Evolutionary conservation across 768 basidiomycete species (phyloP).

Genomic region (Tricholoma matsutake): DNA sequence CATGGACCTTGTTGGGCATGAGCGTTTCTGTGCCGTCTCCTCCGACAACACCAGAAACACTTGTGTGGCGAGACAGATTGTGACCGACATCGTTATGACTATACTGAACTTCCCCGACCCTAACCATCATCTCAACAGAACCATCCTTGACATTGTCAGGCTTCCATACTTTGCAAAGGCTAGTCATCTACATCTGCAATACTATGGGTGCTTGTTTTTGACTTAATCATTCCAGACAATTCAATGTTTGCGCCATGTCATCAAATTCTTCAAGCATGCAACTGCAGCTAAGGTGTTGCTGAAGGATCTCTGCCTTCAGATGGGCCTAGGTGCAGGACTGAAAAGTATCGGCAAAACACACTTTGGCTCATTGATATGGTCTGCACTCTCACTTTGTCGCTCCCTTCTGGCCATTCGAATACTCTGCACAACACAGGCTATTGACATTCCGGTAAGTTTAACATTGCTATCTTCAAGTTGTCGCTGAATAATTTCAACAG

Average conservation of each 20-base stretch:
- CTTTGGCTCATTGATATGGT: constrained; percentile 17
- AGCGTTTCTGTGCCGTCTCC: constrained; percentile 11
- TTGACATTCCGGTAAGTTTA: too few species aligned
- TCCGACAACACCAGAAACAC: background rate
- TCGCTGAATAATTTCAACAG: too few species aligned
- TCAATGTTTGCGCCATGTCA: constrained; percentile 8
- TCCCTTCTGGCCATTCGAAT: background rate
- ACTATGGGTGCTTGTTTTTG: constrained; percentile 10
- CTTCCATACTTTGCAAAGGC: constrained; percentile 16
- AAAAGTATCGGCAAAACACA: constrained; percentile 26
- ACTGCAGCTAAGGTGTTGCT: constrained; percentile 9
- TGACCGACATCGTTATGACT: background rate
- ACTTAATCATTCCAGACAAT: constrained; percentile 2
- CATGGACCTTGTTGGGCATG: constrained; percentile 13
- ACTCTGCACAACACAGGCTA: too few species aligned
- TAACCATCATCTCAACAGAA: constrained; percentile 21
- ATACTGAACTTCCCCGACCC: constrained; percentile 14
- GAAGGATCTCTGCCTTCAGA: background rate
- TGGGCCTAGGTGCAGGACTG: constrained; percentile 19
- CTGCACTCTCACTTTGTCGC: constrained; percentile 1
- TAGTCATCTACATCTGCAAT: constrained; percentile 7
- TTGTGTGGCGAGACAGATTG: constrained; percentile 12
- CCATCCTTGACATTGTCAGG: constrained; percentile 17
- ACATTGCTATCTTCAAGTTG: too few species aligned
- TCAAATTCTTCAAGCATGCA: constrained; percentile 4